phyloP scores from a whole-genome alignment of 1,284 basidiomycete genomes.

The Flammula alnicola region DNA sequence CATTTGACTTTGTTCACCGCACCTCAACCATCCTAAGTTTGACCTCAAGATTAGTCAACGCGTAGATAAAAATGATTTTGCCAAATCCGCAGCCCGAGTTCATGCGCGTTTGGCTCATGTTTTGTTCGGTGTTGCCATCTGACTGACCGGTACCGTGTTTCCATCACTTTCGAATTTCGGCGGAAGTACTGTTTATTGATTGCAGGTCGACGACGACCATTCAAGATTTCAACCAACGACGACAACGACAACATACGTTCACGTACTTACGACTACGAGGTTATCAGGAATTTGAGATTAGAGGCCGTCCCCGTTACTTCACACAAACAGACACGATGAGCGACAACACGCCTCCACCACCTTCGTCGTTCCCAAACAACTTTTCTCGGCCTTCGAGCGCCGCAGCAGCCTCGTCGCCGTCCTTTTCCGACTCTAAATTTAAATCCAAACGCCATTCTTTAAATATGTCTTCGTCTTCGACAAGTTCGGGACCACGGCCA shows the following conservation, averaged over 20 bases:
- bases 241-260: slow-evolving; percentile 3
- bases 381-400: slow-evolving; percentile 1
- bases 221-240: slow-evolving; percentile 1
- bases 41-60: no score
- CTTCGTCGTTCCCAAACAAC: slow-evolving; percentile 6
- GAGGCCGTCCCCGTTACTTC: slow-evolving; percentile 2
- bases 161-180: slow-evolving; percentile 8
- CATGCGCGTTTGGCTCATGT: no score
- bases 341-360: slow-evolving; percentile 9
- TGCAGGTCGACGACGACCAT: slow-evolving; percentile 8
- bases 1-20: no score
- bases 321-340: slow-evolving; percentile 5
- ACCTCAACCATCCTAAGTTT: no score
- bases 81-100: no score
- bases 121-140: no score
- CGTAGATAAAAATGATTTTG: no score
- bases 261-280: slow-evolving; percentile 2
- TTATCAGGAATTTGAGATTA: background rate
- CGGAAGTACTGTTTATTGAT: no score
- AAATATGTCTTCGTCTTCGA: slow-evolving; percentile 2
- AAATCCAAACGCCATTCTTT: slow-evolving; percentile 20
- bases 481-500: slow-evolving; percentile 19
- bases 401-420: slow-evolving; percentile 2
- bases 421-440: background rate
- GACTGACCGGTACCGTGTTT: no score